Evolutionary conservation across 805 yeast species (phyloP).

Genomic region (Danielozyma ontarioensis): DNA sequence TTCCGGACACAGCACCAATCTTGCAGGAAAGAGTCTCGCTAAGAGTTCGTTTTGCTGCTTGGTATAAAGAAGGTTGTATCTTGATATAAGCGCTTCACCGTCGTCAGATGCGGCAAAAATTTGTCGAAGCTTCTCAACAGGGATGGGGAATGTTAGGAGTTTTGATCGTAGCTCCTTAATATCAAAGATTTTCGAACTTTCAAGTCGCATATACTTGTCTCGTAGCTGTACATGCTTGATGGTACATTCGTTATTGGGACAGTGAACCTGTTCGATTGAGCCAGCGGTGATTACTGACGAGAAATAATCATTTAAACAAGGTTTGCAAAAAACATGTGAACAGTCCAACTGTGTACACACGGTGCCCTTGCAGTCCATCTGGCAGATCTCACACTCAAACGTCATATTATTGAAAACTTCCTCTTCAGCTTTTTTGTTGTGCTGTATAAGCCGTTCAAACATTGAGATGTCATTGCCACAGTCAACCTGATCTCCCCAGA

Average conservation of each 20-base stretch:
- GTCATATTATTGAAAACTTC: constrained; percentile 29
- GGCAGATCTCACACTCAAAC: constrained; percentile 55
- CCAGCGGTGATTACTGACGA: constrained; percentile 39
- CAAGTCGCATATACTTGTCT: constrained; percentile 14
- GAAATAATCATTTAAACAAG: constrained; percentile 10
- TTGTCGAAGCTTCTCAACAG: constrained; percentile 25
- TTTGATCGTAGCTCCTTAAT: constrained; percentile 25
- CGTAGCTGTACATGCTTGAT: constrained; percentile 12
- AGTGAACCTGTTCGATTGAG: constrained; percentile 47
- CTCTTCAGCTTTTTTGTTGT: constrained; percentile 13
- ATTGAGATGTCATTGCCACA: constrained; percentile 5
- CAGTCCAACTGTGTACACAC: constrained; percentile 30
- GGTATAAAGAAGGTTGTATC: constrained; percentile 36
- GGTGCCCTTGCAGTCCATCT: constrained; percentile 42
- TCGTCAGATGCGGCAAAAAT: constrained; percentile 15
- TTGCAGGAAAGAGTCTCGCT: constrained; percentile 39
- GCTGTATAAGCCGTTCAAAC: constrained; percentile 12
- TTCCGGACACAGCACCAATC: constrained; percentile 50
- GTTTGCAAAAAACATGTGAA: constrained; percentile 11
- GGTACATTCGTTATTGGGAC: constrained; percentile 53
- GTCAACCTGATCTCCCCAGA: constrained; percentile 4
- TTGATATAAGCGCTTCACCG: constrained; percentile 18
- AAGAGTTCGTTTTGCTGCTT: constrained; percentile 39
- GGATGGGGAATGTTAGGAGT: constrained; percentile 39
- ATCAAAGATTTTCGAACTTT: constrained; percentile 12